Base-by-base conservation (phyloP, 2,329 filamentous ascomycete genomes). In the Penicillium paneum region DNA sequence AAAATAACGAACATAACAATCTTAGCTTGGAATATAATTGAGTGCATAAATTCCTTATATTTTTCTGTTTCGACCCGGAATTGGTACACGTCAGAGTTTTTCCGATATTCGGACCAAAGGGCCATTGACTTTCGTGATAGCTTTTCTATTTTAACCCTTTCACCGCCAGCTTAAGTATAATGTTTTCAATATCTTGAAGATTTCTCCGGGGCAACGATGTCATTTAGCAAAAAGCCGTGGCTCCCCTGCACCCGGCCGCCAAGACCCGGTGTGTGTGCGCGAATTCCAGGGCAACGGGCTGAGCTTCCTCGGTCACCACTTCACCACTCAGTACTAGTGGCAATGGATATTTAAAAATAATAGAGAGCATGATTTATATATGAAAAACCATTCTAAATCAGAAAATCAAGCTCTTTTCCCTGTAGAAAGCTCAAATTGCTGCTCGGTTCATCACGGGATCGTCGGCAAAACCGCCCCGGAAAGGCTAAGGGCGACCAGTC, bases 401-500 rank as follows among this genome's bases (percentile, higher is more conserved):
- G 17, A 34, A 49, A 13, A 49, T 42, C 0, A 31, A 49, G 31
- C 44, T 53, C 24, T n/a, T 29, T 49, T 12, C 17, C 24, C 24
- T 42, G 51, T 38, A 41, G 21, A 49, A 49, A 42, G 28, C 29
- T 39, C 41, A 44, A 38, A 24, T 41, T 32, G 43, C 42, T 53
- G 63, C 59, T 72, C 70, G 71, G 71, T 68, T 69, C 69, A 73
- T 73, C 70, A 72, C 71, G 71, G 71, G 71, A 73, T 67, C 66
- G 64, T 72, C 71, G 71, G 71, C 70, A 73, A 73, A 74, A 72
- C 70, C 69, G 69, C 70, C 71, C 71, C 70, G 70, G 68, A 71
- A 69, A 70, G 70, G 70, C 64, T 68, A 71, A 71, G 69, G 62
- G 64, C 63, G 62, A 61, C 62, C 64, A 63, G 64, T 64, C 63